Evolutionary conservation across 306 rosid genomes (phyloP).

Genomic region (Lathyrus oleraceus): DNA sequence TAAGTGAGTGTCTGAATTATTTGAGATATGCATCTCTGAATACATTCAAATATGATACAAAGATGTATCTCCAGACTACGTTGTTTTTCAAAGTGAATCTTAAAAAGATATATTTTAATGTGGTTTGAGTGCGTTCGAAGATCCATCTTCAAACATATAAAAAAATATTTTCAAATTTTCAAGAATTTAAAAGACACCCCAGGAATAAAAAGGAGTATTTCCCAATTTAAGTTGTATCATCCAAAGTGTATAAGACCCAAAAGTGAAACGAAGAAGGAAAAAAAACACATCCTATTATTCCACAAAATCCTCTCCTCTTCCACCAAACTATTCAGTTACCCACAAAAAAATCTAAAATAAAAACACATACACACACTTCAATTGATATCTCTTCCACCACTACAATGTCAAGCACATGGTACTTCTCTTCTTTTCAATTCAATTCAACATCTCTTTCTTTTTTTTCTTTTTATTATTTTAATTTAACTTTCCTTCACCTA

Average conservation of each 20-base stretch:
- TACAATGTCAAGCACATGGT: slow-evolving; percentile 36
- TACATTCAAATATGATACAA: too few species aligned
- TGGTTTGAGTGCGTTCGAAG: too few species aligned
- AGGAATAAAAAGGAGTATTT: too few species aligned
- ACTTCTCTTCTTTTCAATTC: background rate
- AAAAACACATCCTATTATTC: background rate
- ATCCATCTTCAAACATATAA: too few species aligned
- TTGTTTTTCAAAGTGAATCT: too few species aligned
- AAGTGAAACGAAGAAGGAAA: background rate
- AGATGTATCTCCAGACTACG: too few species aligned
- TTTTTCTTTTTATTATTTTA: background rate
- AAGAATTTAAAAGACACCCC: too few species aligned
- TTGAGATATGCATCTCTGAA: too few species aligned
- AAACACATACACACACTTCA: background rate
- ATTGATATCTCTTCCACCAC: background rate
- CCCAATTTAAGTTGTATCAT: too few species aligned
- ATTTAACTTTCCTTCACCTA: background rate
- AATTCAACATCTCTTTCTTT: background rate
- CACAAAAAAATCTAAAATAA: background rate
- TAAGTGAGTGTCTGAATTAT: too few species aligned
- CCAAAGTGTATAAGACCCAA: background rate
- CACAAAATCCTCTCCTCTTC: slow-evolving; percentile 5
- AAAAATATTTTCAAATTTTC: too few species aligned
- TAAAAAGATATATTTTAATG: too few species aligned
- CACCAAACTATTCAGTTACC: slow-evolving; percentile 27